Conservation (phyloP, 163 green algal genomes). For the Chlorella variabilis region DNA sequence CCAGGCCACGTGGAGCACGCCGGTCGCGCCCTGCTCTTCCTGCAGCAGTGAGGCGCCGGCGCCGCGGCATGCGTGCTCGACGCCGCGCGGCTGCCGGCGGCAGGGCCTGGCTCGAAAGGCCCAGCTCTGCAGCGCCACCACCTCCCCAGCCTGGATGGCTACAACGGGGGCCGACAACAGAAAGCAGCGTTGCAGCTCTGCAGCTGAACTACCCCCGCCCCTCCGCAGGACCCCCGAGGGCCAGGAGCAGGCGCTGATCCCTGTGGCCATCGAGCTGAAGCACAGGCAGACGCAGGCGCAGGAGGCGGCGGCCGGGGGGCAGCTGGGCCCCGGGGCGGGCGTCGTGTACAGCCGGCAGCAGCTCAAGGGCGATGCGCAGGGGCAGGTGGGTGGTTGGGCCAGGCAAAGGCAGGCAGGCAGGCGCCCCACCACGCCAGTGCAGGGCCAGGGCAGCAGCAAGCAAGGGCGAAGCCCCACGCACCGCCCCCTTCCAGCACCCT, state of each 20-base stretch:
- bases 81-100: neutral
- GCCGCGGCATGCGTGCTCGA: neutral
- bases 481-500: neutral
- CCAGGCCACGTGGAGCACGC: conserved; percentile 44
- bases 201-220: too few species aligned
- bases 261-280: conserved; percentile 58
- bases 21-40: conserved; percentile 47
- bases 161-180: too few species aligned
- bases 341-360: conserved; percentile 37
- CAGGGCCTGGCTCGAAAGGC: neutral
- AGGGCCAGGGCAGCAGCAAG: neutral
- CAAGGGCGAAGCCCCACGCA: too few species aligned
- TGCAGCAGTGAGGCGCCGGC: conserved; percentile 41
- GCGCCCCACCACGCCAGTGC: too few species aligned
- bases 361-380: neutral
- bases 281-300: conserved; percentile 14
- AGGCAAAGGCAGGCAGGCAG: neutral
- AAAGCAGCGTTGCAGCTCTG: too few species aligned
- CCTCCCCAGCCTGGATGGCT: too few species aligned
- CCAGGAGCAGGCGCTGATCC: conserved; percentile 37
- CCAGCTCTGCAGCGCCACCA: neutral
- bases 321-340: conserved; percentile 5
- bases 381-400: neutral
- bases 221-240: neutral
- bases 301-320: conserved; percentile 7